A percentile compares a stretch with the other conserved stretches of the same genome.
Conservation (phyloP, 169 alveolate species). For the Plasmodium gaboni region DNA sequence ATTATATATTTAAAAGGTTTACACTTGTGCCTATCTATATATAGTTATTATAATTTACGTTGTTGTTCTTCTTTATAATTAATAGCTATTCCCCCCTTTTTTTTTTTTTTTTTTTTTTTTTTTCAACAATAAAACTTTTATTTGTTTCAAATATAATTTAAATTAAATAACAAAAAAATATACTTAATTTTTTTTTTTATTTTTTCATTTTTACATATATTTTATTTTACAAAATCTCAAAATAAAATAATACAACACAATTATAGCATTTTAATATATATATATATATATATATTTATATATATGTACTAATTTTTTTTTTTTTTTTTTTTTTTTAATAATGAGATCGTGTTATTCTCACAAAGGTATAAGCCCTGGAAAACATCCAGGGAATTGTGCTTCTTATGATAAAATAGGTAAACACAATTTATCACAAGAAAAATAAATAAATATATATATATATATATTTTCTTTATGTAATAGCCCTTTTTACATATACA, state of each 20-base stretch:
- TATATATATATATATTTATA: no score
- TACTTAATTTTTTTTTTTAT: neutral
- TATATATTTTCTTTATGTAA: neutral
- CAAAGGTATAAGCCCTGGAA: constrained; percentile 73
- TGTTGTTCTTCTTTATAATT: neutral
- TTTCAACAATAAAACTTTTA: no score
- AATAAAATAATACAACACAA: no score
- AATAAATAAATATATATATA: neutral
- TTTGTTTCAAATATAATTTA: neutral
- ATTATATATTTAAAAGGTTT: neutral
- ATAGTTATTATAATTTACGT: neutral
- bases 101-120: neutral
- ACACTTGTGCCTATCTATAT: neutral
- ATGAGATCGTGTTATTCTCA: constrained; percentile 73
- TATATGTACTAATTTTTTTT: neutral
- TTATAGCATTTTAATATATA: no score
- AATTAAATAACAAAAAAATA: neutral
- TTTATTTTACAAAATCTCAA: no score
- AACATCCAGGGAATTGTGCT: constrained; percentile 33
- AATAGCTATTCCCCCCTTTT: neutral
- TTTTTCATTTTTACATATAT: neutral
- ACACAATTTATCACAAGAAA: neutral
- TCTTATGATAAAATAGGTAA: constrained; percentile 55
- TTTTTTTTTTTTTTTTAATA: constrained; percentile 16
- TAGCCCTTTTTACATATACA: neutral